phyloP scores from a whole-genome alignment of 2,329 filamentous ascomycete species.

The Aureobasidium namibiae region DNA sequence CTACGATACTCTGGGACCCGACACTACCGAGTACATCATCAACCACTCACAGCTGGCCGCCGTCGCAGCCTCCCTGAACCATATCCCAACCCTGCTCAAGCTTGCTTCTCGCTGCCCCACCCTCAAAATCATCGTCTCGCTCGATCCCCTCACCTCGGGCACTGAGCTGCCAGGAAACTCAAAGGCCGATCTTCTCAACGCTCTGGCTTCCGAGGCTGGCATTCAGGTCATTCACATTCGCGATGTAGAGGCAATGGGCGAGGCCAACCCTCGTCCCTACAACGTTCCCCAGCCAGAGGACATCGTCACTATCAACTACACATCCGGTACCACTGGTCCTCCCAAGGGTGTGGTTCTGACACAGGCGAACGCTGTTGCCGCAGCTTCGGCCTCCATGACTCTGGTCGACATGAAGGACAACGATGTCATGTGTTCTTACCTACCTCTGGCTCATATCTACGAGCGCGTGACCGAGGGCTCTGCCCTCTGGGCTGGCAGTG shows the following conservation, averaged over 20 bases:
- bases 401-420: constrained; percentile 44
- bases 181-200: constrained; percentile 69
- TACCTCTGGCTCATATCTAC: constrained; percentile 91
- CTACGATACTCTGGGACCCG: constrained; percentile 89
- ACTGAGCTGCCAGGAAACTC: constrained; percentile 63
- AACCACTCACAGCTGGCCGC: constrained; percentile 73
- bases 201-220: constrained; percentile 64
- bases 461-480: constrained; percentile 75
- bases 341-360: constrained; percentile 80
- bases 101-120: constrained; percentile 67
- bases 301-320: constrained; percentile 84
- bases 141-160: constrained; percentile 74
- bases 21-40: constrained; percentile 90
- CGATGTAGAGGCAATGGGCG: constrained; percentile 75
- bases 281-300: constrained; percentile 67
- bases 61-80: constrained; percentile 69
- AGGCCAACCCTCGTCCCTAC: constrained; percentile 58
- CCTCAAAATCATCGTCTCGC: constrained; percentile 78
- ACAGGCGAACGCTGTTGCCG: constrained; percentile 72
- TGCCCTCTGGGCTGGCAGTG: constrained; percentile 60
- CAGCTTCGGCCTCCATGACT: constrained; percentile 53
- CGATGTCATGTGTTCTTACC: constrained; percentile 72
- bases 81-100: constrained; percentile 74
- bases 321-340: constrained; percentile 73
- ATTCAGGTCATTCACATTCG: constrained; percentile 70